Evolutionary conservation across 257 asterid genomes (phyloP).

Genomic region (Nicotiana sylvestris): DNA sequence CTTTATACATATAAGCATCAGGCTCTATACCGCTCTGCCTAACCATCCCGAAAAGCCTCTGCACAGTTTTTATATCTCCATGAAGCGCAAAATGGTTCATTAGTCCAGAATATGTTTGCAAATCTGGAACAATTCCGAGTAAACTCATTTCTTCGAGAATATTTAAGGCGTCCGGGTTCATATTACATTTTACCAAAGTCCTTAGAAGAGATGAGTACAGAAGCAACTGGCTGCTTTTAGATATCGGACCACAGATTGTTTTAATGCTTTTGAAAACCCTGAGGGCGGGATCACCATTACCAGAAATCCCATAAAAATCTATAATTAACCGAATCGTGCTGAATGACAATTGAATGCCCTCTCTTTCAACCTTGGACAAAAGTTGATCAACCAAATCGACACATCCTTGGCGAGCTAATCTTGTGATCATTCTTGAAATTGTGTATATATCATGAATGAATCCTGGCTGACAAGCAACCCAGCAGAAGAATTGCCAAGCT

Average conservation of each 20-base stretch:
- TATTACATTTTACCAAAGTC: conserved; percentile 71
- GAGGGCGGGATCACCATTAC: conserved; percentile 62
- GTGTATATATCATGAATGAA: conserved; percentile 80
- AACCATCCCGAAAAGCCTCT: conserved; percentile 74
- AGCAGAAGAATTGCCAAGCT: conserved; percentile 77
- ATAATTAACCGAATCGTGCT: conserved; percentile 66
- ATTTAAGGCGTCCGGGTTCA: conserved; percentile 50
- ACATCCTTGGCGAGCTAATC: conserved; percentile 66
- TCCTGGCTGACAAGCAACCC: conserved; percentile 82
- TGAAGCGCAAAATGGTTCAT: conserved; percentile 85
- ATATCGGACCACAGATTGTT: conserved; percentile 54
- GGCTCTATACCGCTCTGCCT: conserved; percentile 72
- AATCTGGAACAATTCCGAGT: conserved; percentile 53
- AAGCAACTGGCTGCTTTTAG: conserved; percentile 43
- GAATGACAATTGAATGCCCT: conserved; percentile 61
- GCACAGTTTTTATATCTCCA: conserved; percentile 78
- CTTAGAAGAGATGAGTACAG: conserved; percentile 73
- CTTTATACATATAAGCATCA: conserved; percentile 81
- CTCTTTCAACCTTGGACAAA: conserved; percentile 55
- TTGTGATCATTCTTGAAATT: conserved; percentile 70
- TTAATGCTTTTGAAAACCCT: conserved; percentile 44
- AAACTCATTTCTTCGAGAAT: conserved; percentile 84
- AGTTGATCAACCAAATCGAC: conserved; percentile 65
- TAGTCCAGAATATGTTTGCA: conserved; percentile 76
- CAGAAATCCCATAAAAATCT: conserved; percentile 75